Base-by-base conservation (phyloP, 2,329 filamentous ascomycete species). In the Aspergillus pseudoterreus region DNA sequence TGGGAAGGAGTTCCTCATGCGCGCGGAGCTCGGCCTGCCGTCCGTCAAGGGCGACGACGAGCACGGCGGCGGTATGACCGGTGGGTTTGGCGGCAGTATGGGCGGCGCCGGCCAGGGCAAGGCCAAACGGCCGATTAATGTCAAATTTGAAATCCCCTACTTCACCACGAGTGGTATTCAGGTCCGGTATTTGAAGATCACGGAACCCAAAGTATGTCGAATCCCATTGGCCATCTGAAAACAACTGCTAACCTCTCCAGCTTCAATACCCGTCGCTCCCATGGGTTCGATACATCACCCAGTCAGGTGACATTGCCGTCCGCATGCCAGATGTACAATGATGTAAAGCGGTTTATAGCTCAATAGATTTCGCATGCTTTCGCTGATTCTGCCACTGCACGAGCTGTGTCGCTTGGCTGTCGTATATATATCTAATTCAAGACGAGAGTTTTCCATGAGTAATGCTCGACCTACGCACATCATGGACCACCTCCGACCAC, bases 111-210 rank as follows among this genome's bases (percentile, higher is more conserved):
- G 82, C n/a, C 81, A 84, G 4, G 86, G 84, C 52, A 97, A 97
- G 77, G 89, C 89, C 17, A 99, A 97, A 81, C 80, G 94, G 62
- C 94, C 94, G 1, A 99, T 99, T 66, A 92, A 92, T 72, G 94
- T 99, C 77, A 99, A 99, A 78, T 99, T 99, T 71, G 94, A 99
- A 78, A 99, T 99, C 68, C 94, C 94, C n/a, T 99, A 99, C 75
- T 99, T 99, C 71, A 99, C 94, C n/a, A 99, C 95, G 3, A 95
- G 89, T 75, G 94, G 94, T 58, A 99, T 99, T 62, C 95, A 99
- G 74, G 94, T 99, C 65, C 84, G 94, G 66, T 99, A 99, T 72
- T 75, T 99, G 71, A 99, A 99, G 82, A 99, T 99, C 67, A 97
- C 95, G 58, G 94, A 99, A 75, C 94, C 94, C 43, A 99, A 99